Base-by-base conservation (phyloP, 768 basidiomycete genomes). In the Mycena galericulata region DNA sequence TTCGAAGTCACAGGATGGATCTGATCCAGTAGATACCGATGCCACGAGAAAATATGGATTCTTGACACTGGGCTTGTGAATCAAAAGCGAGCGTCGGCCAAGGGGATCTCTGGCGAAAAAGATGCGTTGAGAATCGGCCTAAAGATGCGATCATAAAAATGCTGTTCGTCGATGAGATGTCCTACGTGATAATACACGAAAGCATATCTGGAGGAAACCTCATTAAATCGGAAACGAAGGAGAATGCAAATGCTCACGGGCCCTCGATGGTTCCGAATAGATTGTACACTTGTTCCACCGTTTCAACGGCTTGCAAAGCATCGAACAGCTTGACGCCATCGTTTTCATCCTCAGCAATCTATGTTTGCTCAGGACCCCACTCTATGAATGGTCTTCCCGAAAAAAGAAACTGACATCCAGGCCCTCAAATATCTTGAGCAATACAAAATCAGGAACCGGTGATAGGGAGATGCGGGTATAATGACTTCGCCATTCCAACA, bases 401-500 rank as follows among this genome's bases (percentile, higher is more conserved):
- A 41, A 32, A 50, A 71, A 12, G 67, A 34, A 11, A 75, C 84
- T 63, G 60, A 93, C 94, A 77, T 91, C 82, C n/a, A 94, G 73
- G 8, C 95, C 95, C 70, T 93, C 90, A 70, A 97, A 96, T 29
- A 96, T 84, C 88, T 89, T 46, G 22, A n/a, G 63, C 14, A 24
- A 32, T n/a, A 34, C 34, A 15, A 26, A 43, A 41, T 40, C 15
- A 53, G 22, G 46, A 62, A 38, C 30, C 32, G 40, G 27, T 7
- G 22, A 70, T 41, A 32, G 29, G 10, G 43, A 34, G 1, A 53
- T 36, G 20, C 58, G 17, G 50, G 34, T 55, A 20, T 49, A 79
- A 79, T 50, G 50, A 90, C 93, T 83, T 96, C 93, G 67, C 95
- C 95, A 74, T 95, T 95, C 92, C 92, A 96, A 74, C 93, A 95